phyloP scores from a whole-genome alignment of 2,329 filamentous ascomycete genomes.

The Aspergillus japonicus region DNA sequence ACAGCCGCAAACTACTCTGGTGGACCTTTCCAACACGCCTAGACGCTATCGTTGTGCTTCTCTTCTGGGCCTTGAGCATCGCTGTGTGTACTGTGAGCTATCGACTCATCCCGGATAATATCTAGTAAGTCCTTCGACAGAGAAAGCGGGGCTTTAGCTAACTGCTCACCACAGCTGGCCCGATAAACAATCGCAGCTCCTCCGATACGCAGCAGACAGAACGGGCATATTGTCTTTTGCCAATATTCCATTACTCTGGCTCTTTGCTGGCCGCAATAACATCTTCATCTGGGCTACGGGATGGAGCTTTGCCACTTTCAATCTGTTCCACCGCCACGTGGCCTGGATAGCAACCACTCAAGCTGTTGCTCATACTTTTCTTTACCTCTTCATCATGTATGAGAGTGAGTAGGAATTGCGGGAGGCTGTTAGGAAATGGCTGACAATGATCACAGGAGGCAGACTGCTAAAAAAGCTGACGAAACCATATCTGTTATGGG shows the following conservation, averaged over 20 bases:
- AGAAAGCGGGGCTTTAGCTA: neutral
- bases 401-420: constrained; percentile 19
- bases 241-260: constrained; percentile 64
- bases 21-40: constrained; percentile 51
- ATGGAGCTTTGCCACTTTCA: constrained; percentile 67
- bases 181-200: constrained; percentile 36
- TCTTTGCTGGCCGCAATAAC: constrained; percentile 68
- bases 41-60: constrained; percentile 45
- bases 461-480: constrained; percentile 27
- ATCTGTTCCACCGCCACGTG: constrained; percentile 66
- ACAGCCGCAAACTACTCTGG: constrained; percentile 43
- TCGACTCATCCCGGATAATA: constrained; percentile 46
- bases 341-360: constrained; percentile 62
- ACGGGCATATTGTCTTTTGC: constrained; percentile 64
- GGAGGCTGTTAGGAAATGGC: neutral
- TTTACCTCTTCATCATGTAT: constrained; percentile 51
- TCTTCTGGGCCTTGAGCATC: constrained; percentile 48
- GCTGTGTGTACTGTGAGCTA: constrained; percentile 48
- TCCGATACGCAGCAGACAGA: constrained; percentile 61
- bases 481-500: constrained; percentile 33
- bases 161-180: constrained; percentile 27
- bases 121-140: constrained; percentile 40
- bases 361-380: constrained; percentile 62
- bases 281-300: constrained; percentile 65
- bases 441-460: constrained; percentile 18